Base-by-base conservation (phyloP, 2,329 filamentous ascomycete genomes). In the Chaetomiaceae sp. region DNA sequence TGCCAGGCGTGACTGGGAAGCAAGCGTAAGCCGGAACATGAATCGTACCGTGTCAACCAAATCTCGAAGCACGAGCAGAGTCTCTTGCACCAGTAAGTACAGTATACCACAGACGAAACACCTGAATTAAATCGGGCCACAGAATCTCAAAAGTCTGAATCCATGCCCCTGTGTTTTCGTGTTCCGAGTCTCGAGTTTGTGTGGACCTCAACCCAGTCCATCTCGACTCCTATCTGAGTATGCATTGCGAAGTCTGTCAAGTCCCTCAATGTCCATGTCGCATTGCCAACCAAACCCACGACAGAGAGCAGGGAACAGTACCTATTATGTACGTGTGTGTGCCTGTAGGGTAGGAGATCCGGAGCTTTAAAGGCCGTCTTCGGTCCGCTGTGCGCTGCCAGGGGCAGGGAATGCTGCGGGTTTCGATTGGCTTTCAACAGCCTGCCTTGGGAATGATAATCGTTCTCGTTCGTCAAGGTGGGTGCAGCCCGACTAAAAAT, bases 401-500 rank as follows among this genome's bases (percentile, higher is more conserved):
- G 31, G 46, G 38, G 12, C 30, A 37, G 6, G 30, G 23, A 12
- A 21, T 13, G 20, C 10, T 5, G 27, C 19, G 21, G 31, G 13
- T 19, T 12, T 44, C 16, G 12, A 34, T 50, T 38, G 23, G 37
- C 25, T 10, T 34, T 34, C 19, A 7, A 10, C 23, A 7, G 25
- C 3, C 12, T 6, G 8, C n/a, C 17, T 50, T 33, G 34, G 25
- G n/a, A 38, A 39, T 25, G 10, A 25, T 21, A 2, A 7, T 40
- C 13, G 7, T 20, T 14, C 9, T 14, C n/a, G n/a, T 19, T 23
- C 7, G 37, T 7, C 43, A 16, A 42, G 43, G 27, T 25, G 34
- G 10, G 19, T 21, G 23, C 31, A 14, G 20, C 31, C 13, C 16
- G 14, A 19, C 53, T 55, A 51, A 49, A 55, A 55, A 51, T 55